Evolutionary conservation across 306 rosid species (phyloP).

Genomic region (Calophaca sinica): DNA sequence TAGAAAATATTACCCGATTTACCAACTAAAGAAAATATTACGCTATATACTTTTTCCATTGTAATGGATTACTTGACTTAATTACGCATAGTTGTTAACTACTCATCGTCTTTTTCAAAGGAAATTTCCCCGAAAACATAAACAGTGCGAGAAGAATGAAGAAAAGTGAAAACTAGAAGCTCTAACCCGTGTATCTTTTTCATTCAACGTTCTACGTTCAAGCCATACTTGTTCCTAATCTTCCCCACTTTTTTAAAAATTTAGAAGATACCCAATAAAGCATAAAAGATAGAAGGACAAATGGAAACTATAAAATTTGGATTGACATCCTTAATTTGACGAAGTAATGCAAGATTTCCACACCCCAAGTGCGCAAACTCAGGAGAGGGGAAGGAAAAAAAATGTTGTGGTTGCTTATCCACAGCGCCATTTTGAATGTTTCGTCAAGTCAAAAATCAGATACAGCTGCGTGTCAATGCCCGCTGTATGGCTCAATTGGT

Average conservation of each 20-base stretch:
- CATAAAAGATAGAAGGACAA: neutral
- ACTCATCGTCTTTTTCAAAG: no score
- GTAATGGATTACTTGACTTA: no score
- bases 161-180: neutral
- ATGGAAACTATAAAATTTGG: constrained; percentile 13
- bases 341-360: constrained; percentile 1
- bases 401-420: constrained; percentile 38
- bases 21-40: no score
- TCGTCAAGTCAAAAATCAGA: constrained; percentile 25
- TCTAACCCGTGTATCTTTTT: neutral
- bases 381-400: constrained; percentile 10
- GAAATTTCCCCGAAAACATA: no score
- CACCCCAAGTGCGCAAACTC: no score
- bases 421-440: constrained; percentile 9
- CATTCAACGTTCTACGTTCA: constrained; percentile 5
- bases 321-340: constrained; percentile 40
- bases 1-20: no score
- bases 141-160: neutral
- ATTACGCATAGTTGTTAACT: no score
- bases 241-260: neutral
- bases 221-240: neutral
- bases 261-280: neutral
- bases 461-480: neutral
- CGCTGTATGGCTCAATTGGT: neutral
- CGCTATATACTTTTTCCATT: no score